These are phyloP conservation scores for Sporothrix dimorphospora DNA, from an alignment of 2,329 filamentous ascomycete genomes.

Conservation along the genomic window DNA sequence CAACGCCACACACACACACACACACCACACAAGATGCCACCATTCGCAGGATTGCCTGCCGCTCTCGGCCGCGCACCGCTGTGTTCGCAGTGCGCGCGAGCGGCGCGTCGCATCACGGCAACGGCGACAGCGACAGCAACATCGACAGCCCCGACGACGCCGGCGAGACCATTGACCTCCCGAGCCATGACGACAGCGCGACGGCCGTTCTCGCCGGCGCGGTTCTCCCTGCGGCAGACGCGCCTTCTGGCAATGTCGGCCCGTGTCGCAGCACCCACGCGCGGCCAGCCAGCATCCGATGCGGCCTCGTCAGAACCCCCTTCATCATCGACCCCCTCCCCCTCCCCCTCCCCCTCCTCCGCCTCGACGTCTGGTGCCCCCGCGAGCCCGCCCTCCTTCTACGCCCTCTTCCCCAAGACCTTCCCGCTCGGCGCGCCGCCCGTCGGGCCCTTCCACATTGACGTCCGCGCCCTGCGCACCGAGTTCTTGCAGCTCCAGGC, in stretches of 20 bases:
- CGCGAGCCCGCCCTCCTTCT: conserved; percentile 52
- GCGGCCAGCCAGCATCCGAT: background rate
- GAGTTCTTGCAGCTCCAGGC: conserved; percentile 89
- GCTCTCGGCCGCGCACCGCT: background rate
- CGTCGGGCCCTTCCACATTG: conserved; percentile 71
- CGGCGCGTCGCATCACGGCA: conserved; percentile 3
- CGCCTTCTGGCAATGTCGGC: background rate
- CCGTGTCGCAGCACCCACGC: background rate
- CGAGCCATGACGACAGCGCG: background rate
- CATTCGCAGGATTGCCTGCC: background rate
- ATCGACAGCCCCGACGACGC: background rate
- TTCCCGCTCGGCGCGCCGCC: conserved; percentile 80
- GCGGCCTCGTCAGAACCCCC: background rate
- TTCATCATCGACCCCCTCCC: background rate
- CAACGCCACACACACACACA: too few species aligned
- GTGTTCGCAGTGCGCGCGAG: conserved; percentile 22
- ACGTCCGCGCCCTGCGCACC: conserved; percentile 69
- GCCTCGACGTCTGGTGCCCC: background rate
- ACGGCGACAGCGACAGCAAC: background rate
- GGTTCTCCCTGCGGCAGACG: background rate
- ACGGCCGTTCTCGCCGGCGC: too few species aligned
- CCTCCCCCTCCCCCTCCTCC: background rate
- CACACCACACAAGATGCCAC: background rate
- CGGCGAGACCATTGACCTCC: background rate
- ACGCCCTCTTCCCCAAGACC: conserved; percentile 84